These are phyloP conservation scores for Pholiota microspora DNA, from an alignment of 768 basidiomycete species.

Conservation along the genomic window DNA sequence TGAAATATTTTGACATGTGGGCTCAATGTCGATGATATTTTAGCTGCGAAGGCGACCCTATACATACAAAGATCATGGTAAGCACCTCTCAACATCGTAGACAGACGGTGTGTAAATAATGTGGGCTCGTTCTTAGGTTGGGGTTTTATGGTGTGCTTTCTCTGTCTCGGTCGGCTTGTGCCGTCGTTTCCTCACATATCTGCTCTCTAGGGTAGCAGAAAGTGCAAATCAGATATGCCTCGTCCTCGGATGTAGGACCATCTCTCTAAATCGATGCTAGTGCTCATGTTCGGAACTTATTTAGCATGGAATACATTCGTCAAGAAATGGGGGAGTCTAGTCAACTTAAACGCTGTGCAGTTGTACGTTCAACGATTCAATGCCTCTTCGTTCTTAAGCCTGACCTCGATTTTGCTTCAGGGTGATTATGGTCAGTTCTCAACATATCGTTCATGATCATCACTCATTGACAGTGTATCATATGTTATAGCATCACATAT, in stretches of 20 bases:
- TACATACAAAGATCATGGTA: neutral
- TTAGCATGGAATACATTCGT: neutral
- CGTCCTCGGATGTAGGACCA: neutral
- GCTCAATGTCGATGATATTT: neutral
- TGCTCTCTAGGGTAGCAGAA: neutral
- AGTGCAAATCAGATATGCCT: neutral
- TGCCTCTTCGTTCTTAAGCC: too few species aligned
- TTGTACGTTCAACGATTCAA: too few species aligned
- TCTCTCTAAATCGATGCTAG: neutral
- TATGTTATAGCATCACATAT: neutral
- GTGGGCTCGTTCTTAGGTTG: neutral
- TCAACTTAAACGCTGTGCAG: neutral
- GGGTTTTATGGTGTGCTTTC: neutral
- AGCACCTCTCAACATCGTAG: neutral
- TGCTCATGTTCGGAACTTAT: neutral
- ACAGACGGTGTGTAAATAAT: neutral
- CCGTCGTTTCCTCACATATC: neutral
- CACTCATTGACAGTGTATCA: too few species aligned
- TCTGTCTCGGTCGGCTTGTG: neutral
- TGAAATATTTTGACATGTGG: neutral
- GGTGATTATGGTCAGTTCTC: neutral
- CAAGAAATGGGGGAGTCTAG: neutral
- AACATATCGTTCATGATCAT: too few species aligned
- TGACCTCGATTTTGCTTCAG: neutral
- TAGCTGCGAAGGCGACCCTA: neutral